A percentile compares a stretch with the other conserved stretches of the same genome.
Conservation (phyloP, 805 yeast species). For the Sugiyamaella chiloensis region DNA sequence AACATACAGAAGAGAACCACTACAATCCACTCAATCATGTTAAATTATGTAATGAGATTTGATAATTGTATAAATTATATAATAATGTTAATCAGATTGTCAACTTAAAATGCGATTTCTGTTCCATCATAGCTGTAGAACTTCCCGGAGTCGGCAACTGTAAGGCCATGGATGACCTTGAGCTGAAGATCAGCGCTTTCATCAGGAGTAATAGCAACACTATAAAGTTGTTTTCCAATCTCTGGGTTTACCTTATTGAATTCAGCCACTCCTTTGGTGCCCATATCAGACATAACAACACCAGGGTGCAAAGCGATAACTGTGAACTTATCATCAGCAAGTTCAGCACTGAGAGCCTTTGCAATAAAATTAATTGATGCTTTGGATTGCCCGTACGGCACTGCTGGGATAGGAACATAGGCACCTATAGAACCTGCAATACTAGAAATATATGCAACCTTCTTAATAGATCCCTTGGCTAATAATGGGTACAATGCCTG, state of each 20-base stretch:
- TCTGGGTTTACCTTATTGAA: slow-evolving; percentile 7
- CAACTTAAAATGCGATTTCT: slow-evolving; percentile 3
- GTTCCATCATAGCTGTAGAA: slow-evolving; percentile 15
- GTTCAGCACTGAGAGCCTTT: slow-evolving; percentile 31
- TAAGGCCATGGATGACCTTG: slow-evolving; percentile 24
- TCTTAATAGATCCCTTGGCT: slow-evolving; percentile 22
- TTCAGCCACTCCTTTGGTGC: slow-evolving; percentile 10
- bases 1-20: too few species aligned
- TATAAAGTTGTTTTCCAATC: slow-evolving; percentile 3
- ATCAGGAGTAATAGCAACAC: slow-evolving; percentile 23
- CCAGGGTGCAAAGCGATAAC: slow-evolving; percentile 41
- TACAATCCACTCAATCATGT: too few species aligned
- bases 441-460: slow-evolving; percentile 32
- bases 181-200: slow-evolving; percentile 26
- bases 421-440: slow-evolving; percentile 28
- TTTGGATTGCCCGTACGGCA: slow-evolving; percentile 39
- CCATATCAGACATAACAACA: slow-evolving; percentile 37
- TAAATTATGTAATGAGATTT: too few species aligned
- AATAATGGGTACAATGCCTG: slow-evolving; percentile 28
- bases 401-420: slow-evolving; percentile 19
- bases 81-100: too few species aligned
- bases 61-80: too few species aligned
- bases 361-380: slow-evolving; percentile 38
- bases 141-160: slow-evolving; percentile 27
- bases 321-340: slow-evolving; percentile 28